Base-by-base conservation (phyloP, 208 protist species). In the Trypanosoma scelopori region DNA sequence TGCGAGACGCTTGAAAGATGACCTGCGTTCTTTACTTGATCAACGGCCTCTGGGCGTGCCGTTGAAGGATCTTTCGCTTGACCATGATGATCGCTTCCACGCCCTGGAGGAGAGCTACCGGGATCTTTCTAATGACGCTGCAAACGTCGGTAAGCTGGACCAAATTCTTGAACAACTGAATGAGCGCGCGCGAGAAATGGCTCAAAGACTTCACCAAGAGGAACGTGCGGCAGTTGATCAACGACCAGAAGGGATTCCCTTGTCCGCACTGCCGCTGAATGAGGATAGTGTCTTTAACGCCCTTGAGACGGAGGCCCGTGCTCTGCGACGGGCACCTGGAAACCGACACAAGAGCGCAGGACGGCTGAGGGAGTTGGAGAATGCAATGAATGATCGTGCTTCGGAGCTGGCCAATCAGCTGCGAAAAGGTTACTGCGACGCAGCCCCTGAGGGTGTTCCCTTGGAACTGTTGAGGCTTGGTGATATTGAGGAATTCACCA, bases 351-450 rank as follows among this genome's bases (percentile, higher is more conserved):
- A 51, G 15, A 87, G 85, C 57, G 67, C 71, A 27, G 30, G 0
- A 11, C 49, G 49, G 4, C 49, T 78, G 20, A 37, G 20, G 23
- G 50, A 50, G 43, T 37, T 79, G 7, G 74, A 79, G 46, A 79
- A 84, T 59, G 65, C 84, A 25, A 88, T 94, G 82, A 92, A 92
- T 74, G 75, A 85, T 42, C 84, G 83, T 37, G 82, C 88, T 30
- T 76, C 84, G 52, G 66, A 87, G 52, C 64, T 94, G 35, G 83
- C 83, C 20, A 77, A 81, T 48, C 68, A 63, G 27, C 41, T 84
- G 16, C 85, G 81, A 18, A 49, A 71, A 9, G 58, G 55, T 30
- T 76, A 82, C 50, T 74, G 89, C 41, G 79, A 80, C 23, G 52
- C 74, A 46, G 49, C 65, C 4, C 56, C 79, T 46, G 71, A 72